Conservation (phyloP, 768 basidiomycete species). For the Termitomyces bulborhizus region DNA sequence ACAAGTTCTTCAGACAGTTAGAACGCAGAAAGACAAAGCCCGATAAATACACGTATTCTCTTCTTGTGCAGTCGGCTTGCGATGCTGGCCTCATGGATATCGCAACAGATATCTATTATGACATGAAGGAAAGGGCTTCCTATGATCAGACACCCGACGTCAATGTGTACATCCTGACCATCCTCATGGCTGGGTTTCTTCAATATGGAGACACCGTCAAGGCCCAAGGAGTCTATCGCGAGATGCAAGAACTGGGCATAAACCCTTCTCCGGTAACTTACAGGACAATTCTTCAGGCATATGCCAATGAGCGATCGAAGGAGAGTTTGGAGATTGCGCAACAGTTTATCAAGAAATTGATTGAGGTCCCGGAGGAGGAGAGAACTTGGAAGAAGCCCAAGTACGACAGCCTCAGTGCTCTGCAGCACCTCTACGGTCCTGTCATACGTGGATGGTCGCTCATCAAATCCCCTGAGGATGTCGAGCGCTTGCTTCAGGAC, state of each 20-base stretch:
- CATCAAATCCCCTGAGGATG: constrained; percentile 39
- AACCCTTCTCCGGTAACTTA: constrained; percentile 66
- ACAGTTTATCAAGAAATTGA: constrained; percentile 53
- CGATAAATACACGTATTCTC: constrained; percentile 58
- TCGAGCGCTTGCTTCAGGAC: constrained; percentile 49
- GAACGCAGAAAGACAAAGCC: constrained; percentile 45
- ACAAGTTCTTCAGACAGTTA: constrained; percentile 54
- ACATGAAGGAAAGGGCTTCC: constrained; percentile 50
- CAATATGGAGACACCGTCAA: constrained; percentile 40
- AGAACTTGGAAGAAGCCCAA: constrained; percentile 32
- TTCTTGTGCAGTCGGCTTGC: constrained; percentile 77
- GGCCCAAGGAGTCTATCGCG: constrained; percentile 63
- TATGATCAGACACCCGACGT: constrained; percentile 34
- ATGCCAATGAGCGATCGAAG: constrained; percentile 40
- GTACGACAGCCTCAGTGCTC: constrained; percentile 32
- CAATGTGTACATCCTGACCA: constrained; percentile 60
- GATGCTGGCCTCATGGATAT: constrained; percentile 59
- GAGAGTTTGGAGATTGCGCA: constrained; percentile 57
- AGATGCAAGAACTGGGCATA: constrained; percentile 64
- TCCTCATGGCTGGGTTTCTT: constrained; percentile 71
- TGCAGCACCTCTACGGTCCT: constrained; percentile 56
- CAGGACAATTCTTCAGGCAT: constrained; percentile 58
- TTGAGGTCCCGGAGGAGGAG: constrained; percentile 26
- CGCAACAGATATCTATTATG: constrained; percentile 59
- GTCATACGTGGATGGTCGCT: constrained; percentile 48